Evolutionary conservation across 345 rosid species (phyloP), one percentile per base, ranked within the genome.

Genomic region (Tarenaya hassleriana): DNA sequence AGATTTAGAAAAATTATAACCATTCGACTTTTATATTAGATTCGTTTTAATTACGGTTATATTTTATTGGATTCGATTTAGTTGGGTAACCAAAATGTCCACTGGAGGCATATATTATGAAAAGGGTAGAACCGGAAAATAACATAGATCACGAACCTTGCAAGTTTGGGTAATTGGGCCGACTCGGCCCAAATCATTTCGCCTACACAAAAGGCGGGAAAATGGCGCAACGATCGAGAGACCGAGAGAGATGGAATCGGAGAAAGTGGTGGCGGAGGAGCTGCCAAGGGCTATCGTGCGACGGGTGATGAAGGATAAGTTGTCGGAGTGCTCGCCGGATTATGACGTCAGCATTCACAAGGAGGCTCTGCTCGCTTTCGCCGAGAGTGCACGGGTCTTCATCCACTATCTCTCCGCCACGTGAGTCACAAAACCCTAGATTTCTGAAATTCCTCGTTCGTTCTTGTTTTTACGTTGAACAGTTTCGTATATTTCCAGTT

Each of bases 231-330:
- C 32, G 37, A n/a, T 11, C 20, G 16, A 13, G 54, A 35, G 5
- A 14, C 10, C n/a, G 44, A 58, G 46, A 50, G 41, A 51, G n/a
- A 66, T 67, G 63, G 73, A 66, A 39, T 62, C 69, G 63, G 81
- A 82, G 74, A 87, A 84, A 60, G 76, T 58, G 50, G 76, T 74
- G 52, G 74, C 66, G 47, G 95, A 91, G 66, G 98, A 79, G 86
- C 80, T 91, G 50, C 95, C 89, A 18, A 73, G 72, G 62, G 80
- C 96, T 27, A 82, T 87, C 5, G 95, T 87, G 57, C 89, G 88
- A 41, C 83, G 98, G 21, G 81, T 87, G 58, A 96, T 87, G 73
- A 91, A 87, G 68, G 92, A 80, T 29, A 79, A 83, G 81, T 79
- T 91, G 4, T 69, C 86, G 29, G 75, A 73, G 19, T 79, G 86